These are phyloP conservation scores for Cairneyella variabilis DNA, from an alignment of 495 filamentous ascomycete species.

Conservation along the genomic window DNA sequence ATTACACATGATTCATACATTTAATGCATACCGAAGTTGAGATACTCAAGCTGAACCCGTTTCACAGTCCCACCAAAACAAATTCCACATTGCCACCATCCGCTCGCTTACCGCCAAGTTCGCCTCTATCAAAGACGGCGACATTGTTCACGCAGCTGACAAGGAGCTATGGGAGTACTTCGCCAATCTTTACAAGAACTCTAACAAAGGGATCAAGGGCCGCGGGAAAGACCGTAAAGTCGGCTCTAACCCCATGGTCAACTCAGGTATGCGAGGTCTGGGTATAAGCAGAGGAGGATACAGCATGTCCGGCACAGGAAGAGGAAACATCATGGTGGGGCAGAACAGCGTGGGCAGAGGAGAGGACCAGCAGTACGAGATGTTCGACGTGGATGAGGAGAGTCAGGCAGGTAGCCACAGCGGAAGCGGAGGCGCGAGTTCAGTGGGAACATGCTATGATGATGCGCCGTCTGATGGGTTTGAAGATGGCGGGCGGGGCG, in stretches of 20 bases:
- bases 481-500: constrained; percentile 28
- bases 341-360: neutral
- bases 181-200: constrained; percentile 83
- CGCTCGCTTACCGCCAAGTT: constrained; percentile 71
- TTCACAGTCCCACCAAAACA: constrained; percentile 84
- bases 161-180: constrained; percentile 86
- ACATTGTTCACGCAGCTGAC: constrained; percentile 62
- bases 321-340: constrained; percentile 17
- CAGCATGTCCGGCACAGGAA: constrained; percentile 9
- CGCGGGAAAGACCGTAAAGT: constrained; percentile 78
- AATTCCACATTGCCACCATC: constrained; percentile 75
- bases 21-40: neutral
- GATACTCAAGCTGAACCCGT: constrained; percentile 1
- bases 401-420: constrained; percentile 34
- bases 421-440: constrained; percentile 26
- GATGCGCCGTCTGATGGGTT: constrained; percentile 29
- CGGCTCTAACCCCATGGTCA: constrained; percentile 18
- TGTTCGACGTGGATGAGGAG: constrained; percentile 43
- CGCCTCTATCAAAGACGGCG: constrained; percentile 55
- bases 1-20: neutral
- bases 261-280: constrained; percentile 7
- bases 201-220: constrained; percentile 91
- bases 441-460: constrained; percentile 38
- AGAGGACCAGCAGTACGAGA: constrained; percentile 33
- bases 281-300: constrained; percentile 3